Evolutionary conservation across 495 filamentous ascomycete species (phyloP).

Genomic region (Aspergillus kassunensis): DNA sequence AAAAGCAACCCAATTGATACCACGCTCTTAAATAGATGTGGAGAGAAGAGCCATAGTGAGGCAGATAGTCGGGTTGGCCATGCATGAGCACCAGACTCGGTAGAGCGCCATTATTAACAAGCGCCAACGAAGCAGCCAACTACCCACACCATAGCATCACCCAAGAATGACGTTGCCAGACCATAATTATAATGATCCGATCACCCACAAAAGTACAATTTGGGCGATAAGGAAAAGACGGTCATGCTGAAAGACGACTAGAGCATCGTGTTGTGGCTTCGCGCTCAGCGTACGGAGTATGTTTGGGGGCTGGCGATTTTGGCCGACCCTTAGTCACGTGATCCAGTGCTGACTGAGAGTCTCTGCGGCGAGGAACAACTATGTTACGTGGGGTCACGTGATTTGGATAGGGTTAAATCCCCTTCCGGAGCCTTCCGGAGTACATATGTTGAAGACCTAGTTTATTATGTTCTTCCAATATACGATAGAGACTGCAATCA

Average conservation of each 20-base stretch:
- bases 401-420: no score
- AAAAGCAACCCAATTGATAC: conserved; percentile 18
- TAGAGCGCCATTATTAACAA: conserved; percentile 12
- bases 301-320: no score
- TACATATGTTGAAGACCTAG: no score
- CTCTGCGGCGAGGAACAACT: no score
- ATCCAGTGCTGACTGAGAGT: no score
- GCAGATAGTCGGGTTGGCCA: conserved; percentile 20
- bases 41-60: conserved; percentile 24
- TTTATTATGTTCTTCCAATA: no score
- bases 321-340: no score
- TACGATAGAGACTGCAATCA: no score
- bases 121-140: conserved; percentile 27
- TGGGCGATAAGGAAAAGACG: conserved; percentile 5
- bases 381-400: no score
- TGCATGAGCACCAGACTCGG: conserved; percentile 24
- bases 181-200: background rate
- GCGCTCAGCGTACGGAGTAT: no score
- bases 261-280: background rate
- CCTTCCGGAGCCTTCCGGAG: no score
- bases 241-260: background rate
- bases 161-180: background rate
- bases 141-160: conserved; percentile 5
- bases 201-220: conserved; percentile 5
- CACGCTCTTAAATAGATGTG: conserved; percentile 15